A percentile compares a stretch with the other conserved stretches of the same genome.
Evolutionary conservation across 371 early-diverging fungal genomes (phyloP).

Genomic region (Actinomortierella ambigua): DNA sequence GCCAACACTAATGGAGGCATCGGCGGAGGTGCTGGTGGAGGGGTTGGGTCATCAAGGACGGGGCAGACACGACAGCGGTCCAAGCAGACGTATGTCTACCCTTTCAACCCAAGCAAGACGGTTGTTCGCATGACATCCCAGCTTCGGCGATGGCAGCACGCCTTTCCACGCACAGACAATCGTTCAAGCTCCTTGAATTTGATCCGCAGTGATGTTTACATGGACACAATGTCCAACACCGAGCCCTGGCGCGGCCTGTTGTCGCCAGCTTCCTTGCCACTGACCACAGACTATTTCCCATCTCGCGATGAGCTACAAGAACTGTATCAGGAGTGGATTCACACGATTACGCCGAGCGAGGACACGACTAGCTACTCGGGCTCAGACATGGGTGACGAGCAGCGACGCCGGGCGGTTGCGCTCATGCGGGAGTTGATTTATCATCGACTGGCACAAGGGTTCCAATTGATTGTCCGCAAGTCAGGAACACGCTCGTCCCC

Average conservation of each 20-base stretch:
- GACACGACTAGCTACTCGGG: conserved; percentile 50
- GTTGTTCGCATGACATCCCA: conserved; percentile 65
- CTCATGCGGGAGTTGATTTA: conserved; percentile 86
- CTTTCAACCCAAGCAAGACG: conserved; percentile 73
- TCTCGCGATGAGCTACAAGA: conserved; percentile 70
- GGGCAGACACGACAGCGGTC: conserved; percentile 38
- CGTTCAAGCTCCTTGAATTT: conserved; percentile 45
- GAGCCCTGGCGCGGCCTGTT: conserved; percentile 57
- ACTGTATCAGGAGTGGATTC: conserved; percentile 80
- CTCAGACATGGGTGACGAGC: conserved; percentile 8
- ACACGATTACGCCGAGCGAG: conserved; percentile 80
- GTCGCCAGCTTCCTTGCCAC: conserved; percentile 93
- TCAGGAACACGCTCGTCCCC: too few species aligned
- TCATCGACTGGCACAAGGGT: conserved; percentile 93
- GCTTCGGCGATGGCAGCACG: conserved; percentile 84
- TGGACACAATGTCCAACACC: conserved; percentile 48
- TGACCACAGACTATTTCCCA: conserved; percentile 92
- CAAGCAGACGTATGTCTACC: conserved; percentile 62
- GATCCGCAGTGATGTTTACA: conserved; percentile 50
- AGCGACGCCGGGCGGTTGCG: conserved; percentile 54
- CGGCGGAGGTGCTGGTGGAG: not conserved
- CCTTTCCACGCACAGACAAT: conserved; percentile 56
- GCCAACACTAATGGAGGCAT: conserved; percentile 2
- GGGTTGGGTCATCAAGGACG: conserved; percentile 27
- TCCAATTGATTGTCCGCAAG: conserved; percentile 78